Evolutionary conservation across 2,329 filamentous ascomycete species (phyloP), one percentile per base, ranked within the genome.

Genomic region (Cryphonectria carpinicola): DNA sequence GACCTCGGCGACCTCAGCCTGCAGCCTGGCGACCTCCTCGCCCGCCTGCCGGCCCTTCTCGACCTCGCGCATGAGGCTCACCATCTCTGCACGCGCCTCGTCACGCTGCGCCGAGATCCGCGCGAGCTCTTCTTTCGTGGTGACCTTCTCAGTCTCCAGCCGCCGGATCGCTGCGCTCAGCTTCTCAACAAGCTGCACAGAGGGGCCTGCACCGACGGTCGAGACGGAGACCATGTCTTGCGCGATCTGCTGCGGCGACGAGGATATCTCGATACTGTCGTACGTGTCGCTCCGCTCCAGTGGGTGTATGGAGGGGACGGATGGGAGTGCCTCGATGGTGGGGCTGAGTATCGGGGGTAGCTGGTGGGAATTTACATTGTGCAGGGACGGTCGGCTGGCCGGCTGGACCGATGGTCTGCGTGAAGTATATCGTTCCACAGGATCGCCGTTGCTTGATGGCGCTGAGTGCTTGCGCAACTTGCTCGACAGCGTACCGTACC

Each of bases 151-250:
- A 65, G 90, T 93, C 79, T 99, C 96, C 0, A 99, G 85, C 7
- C 95, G 89, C 13, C 96, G 92, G 61, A 99, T 95, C 0, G 94
- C 93, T 3, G 95, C 93, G 77, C 93, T 97, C 93, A 99, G 97
- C 67, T 95, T 89, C 82, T 98, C 96, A 22, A 99, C 95, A 0
- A 99, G 88, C 81, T 98, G 95, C 1, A 99, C 95, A 0, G 92
- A 95, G 0, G 96, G 96, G 0, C 96, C 96, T 0, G 95, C 95
- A 0, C 91, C 95, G 11, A 94, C 92, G 0, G 95, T 98, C 0
- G 94, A 97, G 8, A 93, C 93, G 1, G 93, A 97, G 41, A 96
- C 88, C 83, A 97, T 92, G 76, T 97, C 95, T 75, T 94, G 92
- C 71, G 93, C 87, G 8, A 92, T 89, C 71, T 91, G 90, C 54